These are phyloP conservation scores for Catunica adiposa DNA, from an alignment of 2,329 filamentous ascomycete species.

Conservation along the genomic window DNA sequence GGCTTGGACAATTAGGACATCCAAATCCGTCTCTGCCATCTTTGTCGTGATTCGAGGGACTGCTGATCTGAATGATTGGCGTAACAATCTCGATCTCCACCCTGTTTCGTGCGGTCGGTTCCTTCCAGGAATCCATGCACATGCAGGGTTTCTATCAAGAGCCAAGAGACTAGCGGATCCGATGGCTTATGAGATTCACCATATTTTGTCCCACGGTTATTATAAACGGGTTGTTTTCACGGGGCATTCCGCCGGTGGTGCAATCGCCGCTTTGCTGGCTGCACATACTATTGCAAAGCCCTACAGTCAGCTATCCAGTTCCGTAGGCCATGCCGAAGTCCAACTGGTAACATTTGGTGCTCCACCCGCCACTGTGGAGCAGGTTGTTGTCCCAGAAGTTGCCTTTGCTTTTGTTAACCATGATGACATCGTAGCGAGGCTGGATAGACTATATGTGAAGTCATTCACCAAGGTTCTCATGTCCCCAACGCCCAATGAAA, in stretches of 20 bases:
- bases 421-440: slow-evolving; percentile 63
- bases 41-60: slow-evolving; percentile 74
- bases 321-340: no score
- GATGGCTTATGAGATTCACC: slow-evolving; percentile 52
- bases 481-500: slow-evolving; percentile 29
- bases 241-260: slow-evolving; percentile 73
- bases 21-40: slow-evolving; percentile 43
- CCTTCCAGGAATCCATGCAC: slow-evolving; percentile 56
- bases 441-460: slow-evolving; percentile 59
- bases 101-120: slow-evolving; percentile 52
- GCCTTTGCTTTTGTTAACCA: slow-evolving; percentile 61
- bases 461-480: slow-evolving; percentile 57
- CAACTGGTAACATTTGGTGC: slow-evolving; percentile 80
- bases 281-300: slow-evolving; percentile 57
- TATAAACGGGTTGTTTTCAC: slow-evolving; percentile 66
- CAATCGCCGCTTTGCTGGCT: slow-evolving; percentile 65
- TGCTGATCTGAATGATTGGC: slow-evolving; percentile 70
- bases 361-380: slow-evolving; percentile 46
- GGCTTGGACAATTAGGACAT: background rate
- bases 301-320: background rate
- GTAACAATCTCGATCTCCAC: slow-evolving; percentile 58
- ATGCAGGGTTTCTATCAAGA: slow-evolving; percentile 62
- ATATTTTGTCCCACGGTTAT: slow-evolving; percentile 26
- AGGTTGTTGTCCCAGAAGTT: no score
- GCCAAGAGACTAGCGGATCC: slow-evolving; percentile 59